Percentiles rank a stretch among this genome's conserved stretches.
Conservation (phyloP, 2,329 filamentous ascomycete species). For the Fusarium bactridioides region DNA sequence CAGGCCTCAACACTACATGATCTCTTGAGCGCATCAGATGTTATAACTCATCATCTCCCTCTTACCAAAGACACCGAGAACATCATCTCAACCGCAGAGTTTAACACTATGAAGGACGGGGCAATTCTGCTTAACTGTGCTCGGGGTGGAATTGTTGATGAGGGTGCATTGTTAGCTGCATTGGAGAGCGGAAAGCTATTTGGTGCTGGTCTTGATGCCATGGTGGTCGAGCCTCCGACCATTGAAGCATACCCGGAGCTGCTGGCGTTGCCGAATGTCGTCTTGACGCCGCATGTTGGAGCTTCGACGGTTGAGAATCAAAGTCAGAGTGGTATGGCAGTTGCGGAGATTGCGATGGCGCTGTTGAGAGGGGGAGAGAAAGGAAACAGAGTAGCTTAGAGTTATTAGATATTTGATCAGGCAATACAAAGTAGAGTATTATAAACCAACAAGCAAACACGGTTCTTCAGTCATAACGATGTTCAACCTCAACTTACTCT, state of each 20-base stretch:
- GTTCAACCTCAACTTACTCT: too few species aligned
- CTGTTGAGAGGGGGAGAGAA: not conserved
- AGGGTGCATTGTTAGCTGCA: not conserved
- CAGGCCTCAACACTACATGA: not conserved
- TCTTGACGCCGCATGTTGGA: not conserved
- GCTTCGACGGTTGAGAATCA: not conserved
- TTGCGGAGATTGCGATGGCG: not conserved
- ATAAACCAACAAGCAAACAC: accelerated
- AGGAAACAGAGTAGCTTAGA: not conserved
- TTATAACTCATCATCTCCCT: not conserved
- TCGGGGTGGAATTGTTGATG: not conserved
- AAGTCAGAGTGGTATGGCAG: not conserved
- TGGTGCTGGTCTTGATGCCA: not conserved
- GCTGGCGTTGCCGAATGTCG: not conserved
- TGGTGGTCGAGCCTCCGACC: not conserved
- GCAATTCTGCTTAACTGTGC: not conserved
- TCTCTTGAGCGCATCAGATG: not conserved
- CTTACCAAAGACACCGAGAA: not conserved
- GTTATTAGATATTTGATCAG: too few species aligned
- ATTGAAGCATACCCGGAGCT: not conserved
- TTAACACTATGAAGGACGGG: not conserved
- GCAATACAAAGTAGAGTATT: too few species aligned
- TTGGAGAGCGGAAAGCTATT: not conserved
- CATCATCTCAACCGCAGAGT: not conserved
- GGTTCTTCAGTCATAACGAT: too few species aligned